Evolutionary conservation across 2,329 filamentous ascomycete species (phyloP).

Genomic region (Plenodomus biglobosus): DNA sequence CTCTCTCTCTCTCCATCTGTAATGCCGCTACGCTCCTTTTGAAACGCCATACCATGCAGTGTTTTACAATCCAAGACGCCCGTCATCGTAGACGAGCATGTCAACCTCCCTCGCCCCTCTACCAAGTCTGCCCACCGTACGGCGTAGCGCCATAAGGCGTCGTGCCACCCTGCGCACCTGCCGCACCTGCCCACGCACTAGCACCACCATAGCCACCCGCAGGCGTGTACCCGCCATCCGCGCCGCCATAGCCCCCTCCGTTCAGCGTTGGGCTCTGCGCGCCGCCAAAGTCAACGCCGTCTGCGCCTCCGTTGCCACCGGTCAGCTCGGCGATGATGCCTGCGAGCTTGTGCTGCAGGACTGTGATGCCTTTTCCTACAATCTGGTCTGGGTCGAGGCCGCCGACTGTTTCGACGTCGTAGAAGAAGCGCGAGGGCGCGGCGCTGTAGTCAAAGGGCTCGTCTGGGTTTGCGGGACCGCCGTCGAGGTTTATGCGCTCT

Average conservation of each 20-base stretch:
- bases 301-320: constrained; percentile 56
- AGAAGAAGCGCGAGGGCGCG: constrained; percentile 82
- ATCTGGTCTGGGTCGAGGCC: constrained; percentile 88
- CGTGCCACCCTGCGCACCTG: constrained; percentile 41
- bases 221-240: constrained; percentile 67
- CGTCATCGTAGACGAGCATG: too few species aligned
- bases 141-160: constrained; percentile 64
- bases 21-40: constrained; percentile 1
- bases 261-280: constrained; percentile 64
- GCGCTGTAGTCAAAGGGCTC: constrained; percentile 91
- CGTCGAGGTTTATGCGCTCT: constrained; percentile 78
- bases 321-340: constrained; percentile 68
- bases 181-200: constrained; percentile 64
- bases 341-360: constrained; percentile 88
- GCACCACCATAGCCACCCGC: constrained; percentile 49
- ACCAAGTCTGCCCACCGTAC: constrained; percentile 51
- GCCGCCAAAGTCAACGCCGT: constrained; percentile 59
- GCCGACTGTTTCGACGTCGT: constrained; percentile 87
- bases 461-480: constrained; percentile 71
- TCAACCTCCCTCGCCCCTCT: neutral
- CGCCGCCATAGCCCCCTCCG: constrained; percentile 57
- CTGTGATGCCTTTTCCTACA: constrained; percentile 82
- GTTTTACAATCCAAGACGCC: constrained; percentile 12
- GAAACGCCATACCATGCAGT: constrained; percentile 35
- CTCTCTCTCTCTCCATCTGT: neutral